phyloP scores from a whole-genome alignment of 352 stramenopile genomes.

The Pythium vanterpoolii region DNA sequence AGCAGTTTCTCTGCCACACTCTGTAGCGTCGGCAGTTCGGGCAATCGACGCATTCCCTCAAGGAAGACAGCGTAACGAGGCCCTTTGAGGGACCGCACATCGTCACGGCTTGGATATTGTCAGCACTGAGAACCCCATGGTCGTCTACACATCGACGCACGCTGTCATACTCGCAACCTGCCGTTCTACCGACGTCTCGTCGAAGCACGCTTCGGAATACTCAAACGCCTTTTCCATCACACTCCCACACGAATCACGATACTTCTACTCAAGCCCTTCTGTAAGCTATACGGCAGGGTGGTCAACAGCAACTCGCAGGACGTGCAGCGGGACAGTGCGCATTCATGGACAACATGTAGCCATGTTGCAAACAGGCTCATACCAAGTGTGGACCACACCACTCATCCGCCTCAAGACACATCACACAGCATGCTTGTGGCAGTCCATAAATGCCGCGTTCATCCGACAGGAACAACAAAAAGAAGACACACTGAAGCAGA shows the following conservation, averaged over 20 bases:
- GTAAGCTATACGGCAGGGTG: slow-evolving; percentile 15
- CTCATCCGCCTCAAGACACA: neutral
- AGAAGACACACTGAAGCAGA: too few relatives aligned
- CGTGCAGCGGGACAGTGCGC: neutral
- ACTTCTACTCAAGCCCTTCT: slow-evolving; percentile 15
- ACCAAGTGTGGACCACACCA: slow-evolving; percentile 12
- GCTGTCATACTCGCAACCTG: slow-evolving; percentile 11
- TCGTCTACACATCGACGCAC: slow-evolving; percentile 4
- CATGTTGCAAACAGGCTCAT: neutral
- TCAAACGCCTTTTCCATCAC: slow-evolving; percentile 26
- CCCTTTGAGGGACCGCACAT: slow-evolving; percentile 17
- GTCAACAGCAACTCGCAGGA: slow-evolving; percentile 17
- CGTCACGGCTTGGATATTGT: slow-evolving; percentile 18
- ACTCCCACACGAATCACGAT: slow-evolving; percentile 9
- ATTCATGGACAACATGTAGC: neutral
- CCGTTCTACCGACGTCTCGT: neutral
- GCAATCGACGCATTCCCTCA: neutral
- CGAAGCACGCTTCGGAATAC: slow-evolving; percentile 12
- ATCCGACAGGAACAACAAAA: neutral
- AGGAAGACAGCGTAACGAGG: slow-evolving; percentile 3
- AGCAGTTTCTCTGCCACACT: slow-evolving; percentile 10
- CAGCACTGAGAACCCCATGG: slow-evolving; percentile 18
- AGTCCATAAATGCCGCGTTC: neutral
- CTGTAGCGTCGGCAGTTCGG: neutral
- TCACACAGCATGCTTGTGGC: neutral